phyloP scores from a whole-genome alignment of 495 filamentous ascomycete species.

The Talaromyces proteolyticus region DNA sequence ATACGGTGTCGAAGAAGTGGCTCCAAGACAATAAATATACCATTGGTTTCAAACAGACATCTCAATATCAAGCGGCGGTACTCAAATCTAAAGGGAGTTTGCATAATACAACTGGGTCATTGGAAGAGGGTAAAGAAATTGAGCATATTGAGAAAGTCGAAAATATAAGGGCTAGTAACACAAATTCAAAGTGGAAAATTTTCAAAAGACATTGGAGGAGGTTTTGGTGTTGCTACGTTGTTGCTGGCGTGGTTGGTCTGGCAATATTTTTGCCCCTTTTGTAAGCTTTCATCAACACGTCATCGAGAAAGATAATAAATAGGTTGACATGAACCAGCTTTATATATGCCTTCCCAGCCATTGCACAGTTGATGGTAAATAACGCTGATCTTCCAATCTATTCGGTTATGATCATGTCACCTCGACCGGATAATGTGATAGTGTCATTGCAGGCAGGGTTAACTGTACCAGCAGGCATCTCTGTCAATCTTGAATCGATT shows the following conservation, averaged over 20 bases:
- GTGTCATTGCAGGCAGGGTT: slow-evolving; percentile 30
- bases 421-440: slow-evolving; percentile 24
- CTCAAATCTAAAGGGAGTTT: too few species aligned
- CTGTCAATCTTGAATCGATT: slow-evolving; percentile 23
- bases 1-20: too few species aligned
- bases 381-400: slow-evolving; percentile 31
- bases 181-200: slow-evolving; percentile 9
- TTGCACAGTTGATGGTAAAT: slow-evolving; percentile 35
- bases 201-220: slow-evolving; percentile 25
- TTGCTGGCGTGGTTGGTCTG: slow-evolving; percentile 28
- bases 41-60: too few species aligned
- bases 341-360: slow-evolving; percentile 29
- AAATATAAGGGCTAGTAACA: neutral
- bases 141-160: slow-evolving; percentile 12
- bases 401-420: slow-evolving; percentile 24
- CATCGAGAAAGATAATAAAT: too few species aligned
- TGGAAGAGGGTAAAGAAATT: neutral
- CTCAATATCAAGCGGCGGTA: too few species aligned
- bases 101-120: too few species aligned
- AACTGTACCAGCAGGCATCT: slow-evolving; percentile 23
- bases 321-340: too few species aligned
- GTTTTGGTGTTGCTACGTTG: slow-evolving; percentile 36
- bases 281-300: too few species aligned
- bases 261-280: slow-evolving; percentile 36
- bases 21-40: too few species aligned